phyloP scores from a whole-genome alignment of 805 yeast genomes.

The Pichia ethanolica region DNA sequence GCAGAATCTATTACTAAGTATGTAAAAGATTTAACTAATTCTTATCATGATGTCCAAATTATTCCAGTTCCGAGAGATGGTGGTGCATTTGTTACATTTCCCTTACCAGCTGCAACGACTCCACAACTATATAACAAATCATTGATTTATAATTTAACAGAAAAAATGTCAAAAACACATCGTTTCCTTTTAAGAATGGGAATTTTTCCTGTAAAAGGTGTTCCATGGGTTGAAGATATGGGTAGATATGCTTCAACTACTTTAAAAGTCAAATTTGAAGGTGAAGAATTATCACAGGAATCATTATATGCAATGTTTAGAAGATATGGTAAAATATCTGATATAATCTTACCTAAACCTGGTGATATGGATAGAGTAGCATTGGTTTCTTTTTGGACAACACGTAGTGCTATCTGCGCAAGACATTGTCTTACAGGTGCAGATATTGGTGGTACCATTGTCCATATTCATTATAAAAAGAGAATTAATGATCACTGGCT shows the following conservation, averaged over 20 bases:
- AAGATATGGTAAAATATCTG: constrained; percentile 77
- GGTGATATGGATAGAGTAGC: constrained; percentile 44
- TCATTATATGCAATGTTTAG: constrained; percentile 70
- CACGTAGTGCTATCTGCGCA: constrained; percentile 74
- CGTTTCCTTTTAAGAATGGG: constrained; percentile 40
- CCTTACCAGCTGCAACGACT: constrained; percentile 42
- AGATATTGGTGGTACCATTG: constrained; percentile 48
- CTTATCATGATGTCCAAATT: constrained; percentile 37
- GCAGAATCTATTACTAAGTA: constrained; percentile 27
- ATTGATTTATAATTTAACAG: constrained; percentile 11
- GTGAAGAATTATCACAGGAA: constrained; percentile 71
- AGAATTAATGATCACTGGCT: constrained; percentile 45
- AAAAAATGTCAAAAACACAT: constrained; percentile 9
- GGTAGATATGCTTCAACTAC: constrained; percentile 62
- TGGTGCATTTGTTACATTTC: constrained; percentile 82
- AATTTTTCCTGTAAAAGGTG: constrained; percentile 75
- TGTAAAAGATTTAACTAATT: constrained; percentile 31
- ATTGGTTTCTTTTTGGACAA: constrained; percentile 44
- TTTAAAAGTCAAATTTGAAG: constrained; percentile 66
- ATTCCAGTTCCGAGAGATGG: constrained; percentile 79
- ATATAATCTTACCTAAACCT: constrained; percentile 53
- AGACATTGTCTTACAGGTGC: constrained; percentile 87
- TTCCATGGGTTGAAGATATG: constrained; percentile 95
- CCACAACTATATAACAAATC: constrained; percentile 14
- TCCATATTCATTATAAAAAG: constrained; percentile 71